phyloP scores from a whole-genome alignment of 768 basidiomycete genomes.

The Lanmaoa rubissima region DNA sequence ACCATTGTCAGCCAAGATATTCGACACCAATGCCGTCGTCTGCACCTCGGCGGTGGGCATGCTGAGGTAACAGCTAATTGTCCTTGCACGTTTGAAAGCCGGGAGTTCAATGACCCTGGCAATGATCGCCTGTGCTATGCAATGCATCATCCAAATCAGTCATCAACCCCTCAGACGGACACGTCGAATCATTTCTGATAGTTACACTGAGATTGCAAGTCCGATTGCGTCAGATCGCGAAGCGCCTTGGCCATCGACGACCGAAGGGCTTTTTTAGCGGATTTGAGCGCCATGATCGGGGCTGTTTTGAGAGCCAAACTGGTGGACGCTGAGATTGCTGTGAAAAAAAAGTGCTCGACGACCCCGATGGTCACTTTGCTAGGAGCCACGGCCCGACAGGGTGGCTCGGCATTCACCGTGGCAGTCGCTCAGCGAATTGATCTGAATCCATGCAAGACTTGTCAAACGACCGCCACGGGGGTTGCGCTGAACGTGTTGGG shows the following conservation, averaged over 20 bases:
- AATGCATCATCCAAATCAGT: constrained; percentile 1
- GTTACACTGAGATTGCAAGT: constrained; percentile 62
- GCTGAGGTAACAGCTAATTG: constrained; percentile 74
- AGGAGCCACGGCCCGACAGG: background rate
- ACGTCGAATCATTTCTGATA: background rate
- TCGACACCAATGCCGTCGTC: constrained; percentile 50
- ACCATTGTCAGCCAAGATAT: constrained; percentile 55
- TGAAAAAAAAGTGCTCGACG: background rate
- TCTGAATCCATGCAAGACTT: background rate
- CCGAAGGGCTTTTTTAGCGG: constrained; percentile 55
- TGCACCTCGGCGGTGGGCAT: constrained; percentile 74
- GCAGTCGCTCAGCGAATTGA: background rate
- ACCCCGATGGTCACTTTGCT: background rate
- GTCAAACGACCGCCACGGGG: constrained; percentile 19
- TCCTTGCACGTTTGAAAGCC: constrained; percentile 46
- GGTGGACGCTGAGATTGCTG: background rate
- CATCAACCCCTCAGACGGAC: background rate
- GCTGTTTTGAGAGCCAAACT: background rate
- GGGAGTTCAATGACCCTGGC: constrained; percentile 48
- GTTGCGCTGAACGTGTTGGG: constrained; percentile 16
- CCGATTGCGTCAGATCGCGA: constrained; percentile 39
- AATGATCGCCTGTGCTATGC: constrained; percentile 37
- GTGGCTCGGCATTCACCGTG: constrained; percentile 15
- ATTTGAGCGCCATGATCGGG: constrained; percentile 28
- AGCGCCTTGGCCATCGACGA: constrained; percentile 48